phyloP scores from a whole-genome alignment of 768 basidiomycete species.

The Collybiopsis luxurians region DNA sequence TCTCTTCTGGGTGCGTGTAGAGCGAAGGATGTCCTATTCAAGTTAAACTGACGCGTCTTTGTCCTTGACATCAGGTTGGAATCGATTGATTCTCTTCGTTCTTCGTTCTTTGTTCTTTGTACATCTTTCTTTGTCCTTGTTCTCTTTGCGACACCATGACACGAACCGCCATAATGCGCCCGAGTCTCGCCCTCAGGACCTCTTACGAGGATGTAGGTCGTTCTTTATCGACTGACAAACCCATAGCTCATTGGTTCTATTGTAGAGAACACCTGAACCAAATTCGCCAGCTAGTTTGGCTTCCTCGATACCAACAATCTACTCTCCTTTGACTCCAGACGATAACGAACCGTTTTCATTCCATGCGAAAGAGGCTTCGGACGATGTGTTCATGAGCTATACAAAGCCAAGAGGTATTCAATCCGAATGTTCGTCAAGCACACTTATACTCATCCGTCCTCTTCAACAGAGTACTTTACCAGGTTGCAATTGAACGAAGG shows the following conservation, averaged over 20 bases:
- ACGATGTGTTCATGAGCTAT: background rate
- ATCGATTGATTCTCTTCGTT: background rate
- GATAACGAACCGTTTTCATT: background rate
- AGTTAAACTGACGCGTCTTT: background rate
- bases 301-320: conserved; percentile 8
- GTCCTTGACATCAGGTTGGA: background rate
- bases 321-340: conserved; percentile 4
- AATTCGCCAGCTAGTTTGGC: background rate
- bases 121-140: background rate
- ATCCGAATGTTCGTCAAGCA: background rate
- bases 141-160: background rate
- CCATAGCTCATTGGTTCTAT: background rate
- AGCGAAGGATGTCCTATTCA: background rate
- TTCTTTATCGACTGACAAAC: background rate
- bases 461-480: background rate
- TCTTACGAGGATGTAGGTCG: background rate
- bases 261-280: background rate
- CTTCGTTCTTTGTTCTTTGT: background rate
- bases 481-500: background rate
- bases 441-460: background rate
- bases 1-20: background rate
- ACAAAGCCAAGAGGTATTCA: background rate
- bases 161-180: background rate
- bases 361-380: background rate
- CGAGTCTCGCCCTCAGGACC: background rate